Evolutionary conservation across 1,284 basidiomycete species (phyloP), one percentile per base, ranked within the genome.

Genomic region (Sporisorium sorghi): DNA sequence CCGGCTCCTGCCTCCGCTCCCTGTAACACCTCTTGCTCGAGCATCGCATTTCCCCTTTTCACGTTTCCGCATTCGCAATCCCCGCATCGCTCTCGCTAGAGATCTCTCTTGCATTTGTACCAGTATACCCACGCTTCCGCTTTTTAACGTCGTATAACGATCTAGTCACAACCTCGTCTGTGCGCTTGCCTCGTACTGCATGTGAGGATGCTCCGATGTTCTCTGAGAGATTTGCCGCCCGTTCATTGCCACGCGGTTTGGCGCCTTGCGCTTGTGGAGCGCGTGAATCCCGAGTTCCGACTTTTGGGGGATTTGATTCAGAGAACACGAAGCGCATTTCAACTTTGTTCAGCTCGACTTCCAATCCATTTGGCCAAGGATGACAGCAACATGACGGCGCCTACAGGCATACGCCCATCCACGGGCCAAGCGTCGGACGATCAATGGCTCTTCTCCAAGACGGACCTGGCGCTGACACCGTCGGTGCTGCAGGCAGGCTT

Each of bases 381-480:
- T 69, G 67, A 56, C 19, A 37, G n/a, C 46, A 59, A 52, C 43
- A 69, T 69, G 67, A 69, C 52, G 17, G 60, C 56, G 32, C 51
- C 56, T 42, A 53, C 51, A 40, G 56, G 56, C 47, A 49, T 52
- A 48, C 60, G 60, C 32, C 30, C 57, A 17, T 30, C 60, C 12
- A 48, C 40, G 11, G 56, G 51, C 30, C 56, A 58, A 50, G 60
- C 55, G 30, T 30, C 56, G 43, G 67, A 69, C 37, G 51, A 68
- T 23, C 77, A 79, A 72, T 79, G 77, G 77, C 65, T 79, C 19
- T 79, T 79, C 55, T 50, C 52, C 51, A 67, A 58, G 32, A 39
- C 68, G 24, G 77, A 79, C 37, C 57, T 79, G 37, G 37, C 30
- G 23, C 50, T 69, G 44, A 77, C 77, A 14, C 77, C 77, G 4